Evolutionary conservation across 2,329 filamentous ascomycete genomes (phyloP), one percentile per base, ranked within the genome.

Genomic region (Botrytis fragariae): DNA sequence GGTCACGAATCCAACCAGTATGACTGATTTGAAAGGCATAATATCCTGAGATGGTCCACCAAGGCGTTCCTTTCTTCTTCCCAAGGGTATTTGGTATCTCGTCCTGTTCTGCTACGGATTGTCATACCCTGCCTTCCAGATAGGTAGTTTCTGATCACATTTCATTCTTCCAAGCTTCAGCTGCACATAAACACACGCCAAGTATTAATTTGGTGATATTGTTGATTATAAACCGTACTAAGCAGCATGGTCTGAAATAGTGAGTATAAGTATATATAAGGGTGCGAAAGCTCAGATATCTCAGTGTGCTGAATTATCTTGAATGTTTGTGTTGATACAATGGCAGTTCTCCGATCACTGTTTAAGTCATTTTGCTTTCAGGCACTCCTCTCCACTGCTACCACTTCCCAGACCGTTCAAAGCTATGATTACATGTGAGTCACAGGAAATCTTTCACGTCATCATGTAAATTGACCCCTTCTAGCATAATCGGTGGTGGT

Each of bases 381-480:
- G 64, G 32, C 45, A 48, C 45, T 57, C 45, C 45, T 71, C 45
- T 71, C 48, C 60, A 22, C 32, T 20, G 20, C 45, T 20, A 32
- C 18, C n/a, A 18, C n/a, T 32, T 71, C n/a, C 7, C 22, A 22
- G 22, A 14, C 69, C 20, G 45, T 44, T 25, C 59, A 57, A 57
- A 71, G 25, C 20, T 57, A 64, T 51, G 69, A 71, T n/a, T 71
- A 65, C 2, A 57, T 71, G 60, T 63, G 61, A 44, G 20, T 32
- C 14, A 61, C 12, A 39, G 32, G 9, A 32, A 25, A 10, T 65
- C 37, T 37, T n/a, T 8, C n/a, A 25, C 4, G 14, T 37, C 42
- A 18, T 39, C 10, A 14, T 39, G 12, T 7, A 42, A 14, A 68
- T 42, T 54, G 16, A 57, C 39, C n/a, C 7, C 10, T 6, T 71